Evolutionary conservation across 2,329 filamentous ascomycete genomes (phyloP).

Genomic region (Trichophaea hybrida): DNA sequence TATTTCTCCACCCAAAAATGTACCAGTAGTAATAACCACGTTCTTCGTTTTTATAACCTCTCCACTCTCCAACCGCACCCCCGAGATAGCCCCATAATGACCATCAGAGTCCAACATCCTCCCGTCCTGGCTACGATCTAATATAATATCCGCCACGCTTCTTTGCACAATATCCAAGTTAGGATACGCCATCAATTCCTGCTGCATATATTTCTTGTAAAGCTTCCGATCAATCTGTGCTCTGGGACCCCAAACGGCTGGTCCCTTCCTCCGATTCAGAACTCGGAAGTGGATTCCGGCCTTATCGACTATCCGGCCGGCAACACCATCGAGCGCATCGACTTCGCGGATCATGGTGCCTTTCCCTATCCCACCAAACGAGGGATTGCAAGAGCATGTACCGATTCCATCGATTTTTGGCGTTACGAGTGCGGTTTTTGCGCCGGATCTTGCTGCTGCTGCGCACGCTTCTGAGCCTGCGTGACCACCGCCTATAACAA

Average conservation of each 20-base stretch:
- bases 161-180: constrained; percentile 70
- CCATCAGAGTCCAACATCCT: constrained; percentile 18
- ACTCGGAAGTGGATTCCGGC: constrained; percentile 88
- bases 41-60: constrained; percentile 64
- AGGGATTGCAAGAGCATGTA: constrained; percentile 92
- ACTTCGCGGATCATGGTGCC: constrained; percentile 92
- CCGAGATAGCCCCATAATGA: constrained; percentile 55
- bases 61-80: constrained; percentile 75
- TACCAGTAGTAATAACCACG: constrained; percentile 91
- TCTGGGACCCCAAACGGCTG: constrained; percentile 90
- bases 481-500: constrained; percentile 92
- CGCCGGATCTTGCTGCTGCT: constrained; percentile 76
- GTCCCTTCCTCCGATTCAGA: constrained; percentile 77
- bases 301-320: constrained; percentile 75
- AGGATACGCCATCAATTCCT: constrained; percentile 63
- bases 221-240: constrained; percentile 87
- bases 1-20: constrained; percentile 89
- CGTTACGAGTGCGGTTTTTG: constrained; percentile 77
- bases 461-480: constrained; percentile 88
- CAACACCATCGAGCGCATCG: constrained; percentile 82
- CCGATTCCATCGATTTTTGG: constrained; percentile 79
- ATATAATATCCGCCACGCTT: constrained; percentile 82
- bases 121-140: constrained; percentile 42
- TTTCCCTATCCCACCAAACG: constrained; percentile 96
- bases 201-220: constrained; percentile 81